Base-by-base conservation (phyloP, 176 grass and related monocot species). In the Panicum miliaceum region DNA sequence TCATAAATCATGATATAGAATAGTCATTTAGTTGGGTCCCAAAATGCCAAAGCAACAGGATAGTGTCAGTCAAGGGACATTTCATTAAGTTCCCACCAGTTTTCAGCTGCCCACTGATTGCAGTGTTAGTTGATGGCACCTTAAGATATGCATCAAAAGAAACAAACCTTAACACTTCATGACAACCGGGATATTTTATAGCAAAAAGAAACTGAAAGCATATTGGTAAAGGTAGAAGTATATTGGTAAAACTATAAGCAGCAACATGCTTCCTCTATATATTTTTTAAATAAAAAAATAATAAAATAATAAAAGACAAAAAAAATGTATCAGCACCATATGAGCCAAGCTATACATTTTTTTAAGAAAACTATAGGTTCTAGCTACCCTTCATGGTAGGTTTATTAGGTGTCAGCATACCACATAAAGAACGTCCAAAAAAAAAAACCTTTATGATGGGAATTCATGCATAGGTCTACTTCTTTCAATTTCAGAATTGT, bases 21-120 rank as follows among this genome's bases (percentile, higher is more conserved):
- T 29, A 74, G 81, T 52, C 47, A 84, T 87, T 78, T 80, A 75
- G 59, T 79, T 65, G 0, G 38, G 40, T n/a, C 37, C 46, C 65
- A 63, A 52, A 32, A 52, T 73, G 46, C 29, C n/a, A n/a, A n/a
- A 9, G 13, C 22, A 27, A 50, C 13, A 7, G 20, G 26, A 73
- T 34, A 73, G 6, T 26, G 6, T 71, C 40, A 70, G 26, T 48
- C 70, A 73, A 73, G 8, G 46, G 45, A 4, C n/a, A 47, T 48
- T 73, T 73, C 46, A 34, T 51, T 20, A 73, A 73, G 25, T 51
- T 51, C 26, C 15, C 45, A 72, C 23, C 43, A 72, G 7, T 47
- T 71, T 45, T 71, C 68, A 72, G 43, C 43, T 72, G 43, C 50
- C 46, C 69, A 72, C 14, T 26, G n/a, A 71, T 46, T 10, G 68